Base-by-base conservation (phyloP, 148 eudicot genomes). In the Amaranthus cruentus region DNA sequence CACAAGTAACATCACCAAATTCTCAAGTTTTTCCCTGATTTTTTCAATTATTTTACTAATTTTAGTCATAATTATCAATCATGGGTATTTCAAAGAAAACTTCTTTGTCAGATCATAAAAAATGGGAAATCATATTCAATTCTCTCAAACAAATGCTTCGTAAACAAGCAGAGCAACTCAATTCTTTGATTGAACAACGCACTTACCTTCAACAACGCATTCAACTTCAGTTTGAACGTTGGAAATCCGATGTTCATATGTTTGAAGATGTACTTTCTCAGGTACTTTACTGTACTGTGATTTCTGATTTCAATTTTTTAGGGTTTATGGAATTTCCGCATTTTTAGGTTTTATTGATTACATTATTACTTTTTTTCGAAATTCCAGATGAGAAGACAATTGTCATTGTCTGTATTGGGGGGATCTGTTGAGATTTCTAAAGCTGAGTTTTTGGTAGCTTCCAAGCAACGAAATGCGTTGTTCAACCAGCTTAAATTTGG, bases 71-170 rank as follows among this genome's bases (percentile, higher is more conserved):
- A 75, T 13, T 48, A 75, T 62, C 4, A 47, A 70, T 13, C 42
- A 75, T 62, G 73, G 48, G 72, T 59, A 51, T 77, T 8, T 82
- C 86, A 85, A 57, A 84, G 68, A 63, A 70, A 51, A 66, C 67
- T 14, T 62, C 55, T 13, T 8, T 73, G 13, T 58, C 83, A 9
- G 86, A 83, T 44, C 81, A 71, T 3, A 48, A 83, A 68, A 76
- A 83, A 60, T 86, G 93, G 89, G 66, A 81, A 49, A 67, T 73
- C 11, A 62, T 85, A 15, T 91, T 84, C 75, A 71, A 71, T 3
- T 75, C 84, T 48, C 68, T 87, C 1, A 78, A 81, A 28, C 48
- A 72, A 4, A 51, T 83, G 74, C 12, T 88, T 7, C 52, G 60
- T 14, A 83, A 65, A 5, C 88, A 84, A 55, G 73, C 76, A 55